A percentile compares a stretch with the other conserved stretches of the same genome.
Conservation (phyloP, 2,329 filamentous ascomycete species). For the Aspergillus tanneri region DNA sequence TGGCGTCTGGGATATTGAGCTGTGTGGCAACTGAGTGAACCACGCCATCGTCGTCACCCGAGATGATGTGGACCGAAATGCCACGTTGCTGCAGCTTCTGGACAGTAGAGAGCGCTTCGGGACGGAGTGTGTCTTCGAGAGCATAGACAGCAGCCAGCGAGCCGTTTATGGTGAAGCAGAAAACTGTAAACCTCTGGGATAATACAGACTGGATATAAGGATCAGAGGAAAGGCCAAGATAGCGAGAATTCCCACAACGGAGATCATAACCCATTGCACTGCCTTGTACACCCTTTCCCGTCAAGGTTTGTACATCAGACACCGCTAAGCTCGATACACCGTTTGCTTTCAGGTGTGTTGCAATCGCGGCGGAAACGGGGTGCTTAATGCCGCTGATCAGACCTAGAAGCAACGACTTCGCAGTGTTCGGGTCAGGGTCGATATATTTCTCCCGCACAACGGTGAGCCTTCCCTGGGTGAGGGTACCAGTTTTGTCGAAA, state of each 20-base stretch:
- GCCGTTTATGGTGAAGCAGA: constrained; percentile 56
- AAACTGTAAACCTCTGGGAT: constrained; percentile 50
- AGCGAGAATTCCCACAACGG: constrained; percentile 33
- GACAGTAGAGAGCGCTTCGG: constrained; percentile 54
- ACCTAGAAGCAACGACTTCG: constrained; percentile 34
- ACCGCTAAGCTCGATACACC: constrained; percentile 17
- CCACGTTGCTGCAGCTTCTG: constrained; percentile 49
- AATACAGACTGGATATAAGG: constrained; percentile 36
- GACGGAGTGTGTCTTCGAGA: constrained; percentile 49
- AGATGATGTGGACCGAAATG: constrained; percentile 57
- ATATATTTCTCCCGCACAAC: constrained; percentile 33
- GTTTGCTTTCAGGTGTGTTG: constrained; percentile 39
- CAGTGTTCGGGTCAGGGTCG: background rate
- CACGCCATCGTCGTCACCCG: constrained; percentile 54
- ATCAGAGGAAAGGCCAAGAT: constrained; percentile 37
- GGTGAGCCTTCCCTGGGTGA: constrained; percentile 59
- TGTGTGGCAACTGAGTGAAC: constrained; percentile 50
- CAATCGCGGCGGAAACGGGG: constrained; percentile 54
- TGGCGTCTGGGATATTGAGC: constrained; percentile 40
- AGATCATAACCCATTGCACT: constrained; percentile 16
- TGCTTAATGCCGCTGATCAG: constrained; percentile 50
- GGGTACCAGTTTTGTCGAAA: constrained; percentile 78
- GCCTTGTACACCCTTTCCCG: constrained; percentile 34
- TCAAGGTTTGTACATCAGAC: constrained; percentile 23
- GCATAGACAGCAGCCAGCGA: constrained; percentile 50